Base-by-base conservation (phyloP, 371 early-diverging fungal genomes). In the Apophysomyces variabilis region DNA sequence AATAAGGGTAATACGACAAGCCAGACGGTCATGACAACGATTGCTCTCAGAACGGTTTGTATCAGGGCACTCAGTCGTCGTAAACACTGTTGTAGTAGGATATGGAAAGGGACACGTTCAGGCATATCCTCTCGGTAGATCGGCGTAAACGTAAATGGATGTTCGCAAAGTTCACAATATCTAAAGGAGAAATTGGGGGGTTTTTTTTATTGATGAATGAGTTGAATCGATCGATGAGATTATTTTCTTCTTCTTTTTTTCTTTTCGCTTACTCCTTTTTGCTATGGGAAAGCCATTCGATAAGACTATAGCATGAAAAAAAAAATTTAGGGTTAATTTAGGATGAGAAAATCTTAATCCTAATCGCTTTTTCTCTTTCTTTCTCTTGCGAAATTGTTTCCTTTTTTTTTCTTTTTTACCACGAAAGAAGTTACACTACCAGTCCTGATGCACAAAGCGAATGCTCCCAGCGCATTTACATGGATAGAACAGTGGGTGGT, bases 151-250 rank as follows among this genome's bases (percentile, higher is more conserved):
- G 85, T 69, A 69, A 90, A 96, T 41, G 77, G 82, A 73, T 93
- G 77, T 46, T 91, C 89, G 79, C 96, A 96, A 8, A 96, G 87
- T 68, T 96, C 96, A 78, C 96, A 96, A 71, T 89, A 85, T 69
- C 89, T 89, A 50, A 72, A 43, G 32, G 36, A 36, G 1, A 62
- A 37, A n/a, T 38, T 26, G 32, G 32, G 32, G 32, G 3, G 32
- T 26, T 26, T 26, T 26, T 26, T 26, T 26, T 26, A 26, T 26
- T 26, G 32, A 26, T 26, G 32, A 26, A 26, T 26, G 32, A 26
- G 32, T 38, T 47, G 57, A 6, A 3, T 1, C 21, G 11, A 16
- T 5, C 54, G 5, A 50, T 9, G 54, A 7, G 21, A 47, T 14
- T 36, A 7, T 38, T 14, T 4, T 41, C n/a, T 37, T 73, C 61